A percentile compares a stretch with the other conserved stretches of the same genome.
These are phyloP conservation scores for Kockiozyma suomiensis DNA, from an alignment of 805 yeast genomes.

Conservation along the genomic window DNA sequence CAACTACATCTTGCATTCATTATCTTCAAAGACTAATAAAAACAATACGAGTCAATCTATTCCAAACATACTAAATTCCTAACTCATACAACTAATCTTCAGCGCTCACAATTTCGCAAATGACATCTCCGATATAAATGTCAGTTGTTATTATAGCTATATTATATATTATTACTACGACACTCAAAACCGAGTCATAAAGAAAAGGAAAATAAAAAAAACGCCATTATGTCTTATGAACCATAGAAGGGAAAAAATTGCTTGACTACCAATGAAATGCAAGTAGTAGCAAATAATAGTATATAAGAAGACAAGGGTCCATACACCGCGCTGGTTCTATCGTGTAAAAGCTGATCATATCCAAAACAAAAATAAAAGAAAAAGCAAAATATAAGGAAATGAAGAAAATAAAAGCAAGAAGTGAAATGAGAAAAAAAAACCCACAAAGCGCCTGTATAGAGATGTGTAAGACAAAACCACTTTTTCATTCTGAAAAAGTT, in stretches of 20 bases:
- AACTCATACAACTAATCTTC: too few species aligned
- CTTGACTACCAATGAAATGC: not conserved
- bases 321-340: slow-evolving; percentile 5
- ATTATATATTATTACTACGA: too few species aligned
- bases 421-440: too few species aligned
- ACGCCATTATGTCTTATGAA: not conserved
- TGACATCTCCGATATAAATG: too few species aligned
- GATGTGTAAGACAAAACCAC: not conserved
- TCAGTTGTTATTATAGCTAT: too few species aligned
- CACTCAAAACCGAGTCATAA: too few species aligned
- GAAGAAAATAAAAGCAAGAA: not conserved
- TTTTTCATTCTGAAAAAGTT: not conserved
- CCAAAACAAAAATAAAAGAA: not conserved
- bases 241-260: not conserved
- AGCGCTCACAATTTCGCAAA: too few species aligned
- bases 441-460: not conserved
- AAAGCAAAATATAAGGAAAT: not conserved
- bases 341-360: not conserved
- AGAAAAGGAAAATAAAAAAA: not conserved
- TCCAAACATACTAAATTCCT: too few species aligned
- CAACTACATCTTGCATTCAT: too few species aligned
- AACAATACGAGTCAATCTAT: too few species aligned
- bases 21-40: too few species aligned
- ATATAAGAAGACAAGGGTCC: not conserved
- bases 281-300: not conserved